Base-by-base conservation (phyloP, 805 yeast genomes). In the Yamadazyma insecticola region DNA sequence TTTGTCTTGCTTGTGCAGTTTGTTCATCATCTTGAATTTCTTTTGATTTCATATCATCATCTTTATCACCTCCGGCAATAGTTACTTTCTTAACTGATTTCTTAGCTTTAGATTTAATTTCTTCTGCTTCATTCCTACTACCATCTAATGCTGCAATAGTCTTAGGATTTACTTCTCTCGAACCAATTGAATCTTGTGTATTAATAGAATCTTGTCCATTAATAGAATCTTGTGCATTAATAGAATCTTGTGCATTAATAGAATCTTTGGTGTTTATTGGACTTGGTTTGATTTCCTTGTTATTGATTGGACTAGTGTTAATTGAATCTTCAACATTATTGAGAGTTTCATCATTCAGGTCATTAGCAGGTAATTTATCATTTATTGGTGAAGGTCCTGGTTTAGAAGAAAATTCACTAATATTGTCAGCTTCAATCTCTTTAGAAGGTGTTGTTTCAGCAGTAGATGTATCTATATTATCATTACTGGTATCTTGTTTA, bases 1-100 rank as follows among this genome's bases (percentile, higher is more conserved):
- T 54, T 40, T 63, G 61, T 44, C 65, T 55, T 1, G 68, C 67
- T 29, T 56, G 52, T 5, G 45, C 45, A 18, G 57, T 61, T 30
- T 53, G 58, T 14, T 43, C 50, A 22, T 51, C 57, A 13, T 47
- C 55, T 10, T 44, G 46, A 1, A 40, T 44, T 3, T 45, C 51
- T 11, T 41, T 53, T 11, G 37, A 45, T 14, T 40, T 37, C 5
- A 26, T 42, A 5, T 44, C 55, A 6, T 36, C 40, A 18, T 38
- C 48, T 16, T 30, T 39, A 20, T 39, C 28, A 17, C 31, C 30
- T 19, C 13, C n/a, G n/a, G n/a, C n/a, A n/a, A n/a, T n/a, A n/a
- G n/a, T 7, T 32, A n/a, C n/a, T n/a, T n/a, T n/a, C 22, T 14
- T n/a, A 12, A 16, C 8, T 29, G 15, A 11, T 11, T n/a, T 20